Conservation (phyloP, 2,329 filamentous ascomycete genomes). For the Nannizzia gypsea region DNA sequence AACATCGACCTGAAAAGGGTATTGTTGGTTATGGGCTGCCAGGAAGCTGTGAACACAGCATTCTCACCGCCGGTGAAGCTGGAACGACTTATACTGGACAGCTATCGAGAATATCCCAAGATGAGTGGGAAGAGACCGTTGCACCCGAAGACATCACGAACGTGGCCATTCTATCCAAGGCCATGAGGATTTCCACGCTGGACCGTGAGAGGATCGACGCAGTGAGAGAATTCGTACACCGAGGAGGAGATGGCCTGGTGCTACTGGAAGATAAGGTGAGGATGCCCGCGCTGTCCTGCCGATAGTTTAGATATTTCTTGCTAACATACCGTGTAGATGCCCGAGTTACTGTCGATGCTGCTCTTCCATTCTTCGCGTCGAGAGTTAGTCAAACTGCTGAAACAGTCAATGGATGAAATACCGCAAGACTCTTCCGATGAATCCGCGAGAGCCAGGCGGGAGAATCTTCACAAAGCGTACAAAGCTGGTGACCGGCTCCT, state of each 20-base stretch:
- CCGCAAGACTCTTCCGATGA: constrained; percentile 33
- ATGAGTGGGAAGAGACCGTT: constrained; percentile 35
- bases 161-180: constrained; percentile 55
- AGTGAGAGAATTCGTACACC: constrained; percentile 66
- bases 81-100: constrained; percentile 15
- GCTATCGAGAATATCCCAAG: constrained; percentile 14
- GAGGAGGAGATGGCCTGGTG: constrained; percentile 62
- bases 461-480: constrained; percentile 57
- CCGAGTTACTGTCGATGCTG: constrained; percentile 73
- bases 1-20: background rate
- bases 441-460: constrained; percentile 41
- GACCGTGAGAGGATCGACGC: constrained; percentile 86
- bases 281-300: background rate
- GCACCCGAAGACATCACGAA: constrained; percentile 47
- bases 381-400: constrained; percentile 60
- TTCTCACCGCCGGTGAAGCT: constrained; percentile 23
- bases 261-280: constrained; percentile 54
- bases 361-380: constrained; percentile 81
- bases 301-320: background rate
- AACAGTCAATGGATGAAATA: constrained; percentile 47
- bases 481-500: background rate
- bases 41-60: constrained; percentile 40
- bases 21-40: constrained; percentile 22
- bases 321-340: constrained; percentile 44
- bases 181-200: constrained; percentile 59